A percentile compares a stretch with the other conserved stretches of the same genome.
phyloP scores from a whole-genome alignment of 306 rosid genomes.

The Fragaria nilgerrensis region DNA sequence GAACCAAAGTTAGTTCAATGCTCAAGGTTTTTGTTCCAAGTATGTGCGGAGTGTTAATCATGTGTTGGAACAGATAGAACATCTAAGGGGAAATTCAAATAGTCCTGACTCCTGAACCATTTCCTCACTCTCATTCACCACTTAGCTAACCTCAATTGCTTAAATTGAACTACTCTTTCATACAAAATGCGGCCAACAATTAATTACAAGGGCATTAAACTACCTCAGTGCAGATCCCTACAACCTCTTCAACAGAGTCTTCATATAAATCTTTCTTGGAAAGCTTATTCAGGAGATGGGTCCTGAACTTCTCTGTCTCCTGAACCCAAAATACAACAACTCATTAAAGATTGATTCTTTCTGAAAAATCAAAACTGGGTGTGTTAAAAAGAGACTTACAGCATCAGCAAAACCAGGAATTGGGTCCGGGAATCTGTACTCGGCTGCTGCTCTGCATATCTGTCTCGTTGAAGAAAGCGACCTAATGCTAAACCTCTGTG shows the following conservation, averaged over 20 bases:
- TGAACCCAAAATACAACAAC: constrained; percentile 25
- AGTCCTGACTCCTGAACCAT: background rate
- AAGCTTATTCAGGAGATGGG: constrained; percentile 60
- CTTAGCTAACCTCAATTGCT: background rate
- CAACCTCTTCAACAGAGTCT: constrained; percentile 66
- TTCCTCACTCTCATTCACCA: background rate
- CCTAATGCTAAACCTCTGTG: constrained; percentile 1
- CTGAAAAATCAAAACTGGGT: background rate
- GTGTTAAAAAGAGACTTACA: constrained; percentile 36
- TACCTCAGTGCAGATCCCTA: constrained; percentile 83
- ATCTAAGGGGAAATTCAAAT: background rate
- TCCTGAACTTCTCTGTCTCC: constrained; percentile 73
- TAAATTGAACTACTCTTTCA: background rate
- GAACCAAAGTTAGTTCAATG: constrained; percentile 4
- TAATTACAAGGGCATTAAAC: background rate
- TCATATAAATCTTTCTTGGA: constrained; percentile 63
- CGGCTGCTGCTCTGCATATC: constrained; percentile 55
- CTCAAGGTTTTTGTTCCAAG: background rate
- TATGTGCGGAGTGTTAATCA: background rate
- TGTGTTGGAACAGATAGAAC: background rate
- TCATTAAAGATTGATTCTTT: background rate
- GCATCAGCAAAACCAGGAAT: constrained; percentile 85
- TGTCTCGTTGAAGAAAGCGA: constrained; percentile 24
- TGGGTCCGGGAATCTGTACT: constrained; percentile 92
- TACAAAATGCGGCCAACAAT: background rate